These are phyloP conservation scores for Microdochium bolleyi DNA, from an alignment of 2,329 filamentous ascomycete genomes.

Conservation along the genomic window DNA sequence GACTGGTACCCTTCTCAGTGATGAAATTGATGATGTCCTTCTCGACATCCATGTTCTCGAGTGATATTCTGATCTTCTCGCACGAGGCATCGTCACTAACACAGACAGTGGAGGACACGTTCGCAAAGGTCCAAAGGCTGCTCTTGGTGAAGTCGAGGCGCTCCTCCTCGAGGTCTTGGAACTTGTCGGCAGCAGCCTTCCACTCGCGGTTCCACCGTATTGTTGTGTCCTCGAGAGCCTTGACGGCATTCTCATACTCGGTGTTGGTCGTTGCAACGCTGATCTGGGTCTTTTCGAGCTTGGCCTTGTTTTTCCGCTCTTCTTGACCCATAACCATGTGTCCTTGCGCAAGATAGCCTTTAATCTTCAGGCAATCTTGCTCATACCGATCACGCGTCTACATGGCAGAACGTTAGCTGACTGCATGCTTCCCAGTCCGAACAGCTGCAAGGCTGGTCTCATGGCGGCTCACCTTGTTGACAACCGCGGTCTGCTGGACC, in stretches of 20 bases:
- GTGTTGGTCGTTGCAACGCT: conserved; percentile 84
- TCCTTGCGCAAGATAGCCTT: conserved; percentile 94
- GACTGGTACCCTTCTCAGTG: conserved; percentile 78
- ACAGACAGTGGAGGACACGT: conserved; percentile 93
- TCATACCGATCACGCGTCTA: conserved; percentile 89
- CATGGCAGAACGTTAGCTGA: conserved; percentile 5
- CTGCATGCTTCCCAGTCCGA: not conserved
- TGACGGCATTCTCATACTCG: conserved; percentile 90
- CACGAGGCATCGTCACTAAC: conserved; percentile 96
- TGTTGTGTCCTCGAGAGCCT: conserved; percentile 90
- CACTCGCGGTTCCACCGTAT: conserved; percentile 95
- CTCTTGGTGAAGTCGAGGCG: conserved; percentile 95
- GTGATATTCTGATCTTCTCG: conserved; percentile 86
- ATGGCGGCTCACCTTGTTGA: conserved; percentile 68
- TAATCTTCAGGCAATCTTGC: conserved; percentile 96
- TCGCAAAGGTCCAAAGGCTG: conserved; percentile 96
- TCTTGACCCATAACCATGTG: conserved; percentile 99
- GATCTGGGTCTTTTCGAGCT: conserved; percentile 97
- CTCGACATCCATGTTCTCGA: conserved; percentile 95
- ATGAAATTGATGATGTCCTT: conserved; percentile 91
- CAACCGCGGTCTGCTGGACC: conserved; percentile 78
- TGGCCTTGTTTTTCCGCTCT: conserved; percentile 97
- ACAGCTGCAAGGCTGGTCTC: conserved; percentile 3
- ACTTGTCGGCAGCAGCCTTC: conserved; percentile 97
- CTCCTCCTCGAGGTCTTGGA: conserved; percentile 97